These are phyloP conservation scores for Asterophora lycoperdoides DNA, from an alignment of 768 basidiomycete species.

Conservation along the genomic window DNA sequence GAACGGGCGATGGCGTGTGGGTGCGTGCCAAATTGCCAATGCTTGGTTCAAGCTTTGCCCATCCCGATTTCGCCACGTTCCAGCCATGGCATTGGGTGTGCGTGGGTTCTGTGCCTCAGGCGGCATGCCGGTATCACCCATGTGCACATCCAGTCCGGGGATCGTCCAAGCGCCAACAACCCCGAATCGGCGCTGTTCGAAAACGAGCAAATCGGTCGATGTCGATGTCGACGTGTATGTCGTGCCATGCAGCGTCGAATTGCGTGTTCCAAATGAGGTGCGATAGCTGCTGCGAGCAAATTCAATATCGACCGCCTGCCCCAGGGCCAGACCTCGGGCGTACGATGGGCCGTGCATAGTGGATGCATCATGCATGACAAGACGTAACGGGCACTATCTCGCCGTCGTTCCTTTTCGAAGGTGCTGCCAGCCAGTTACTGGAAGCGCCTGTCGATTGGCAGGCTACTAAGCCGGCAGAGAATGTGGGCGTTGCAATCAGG, in stretches of 20 bases:
- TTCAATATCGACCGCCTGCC: not conserved
- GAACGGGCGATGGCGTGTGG: not conserved
- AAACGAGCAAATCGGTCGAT: constrained; percentile 1
- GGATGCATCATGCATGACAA: constrained; percentile 2
- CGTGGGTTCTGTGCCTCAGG: not conserved
- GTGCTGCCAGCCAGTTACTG: not conserved
- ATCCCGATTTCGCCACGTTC: not conserved
- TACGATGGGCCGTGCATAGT: constrained; percentile 1
- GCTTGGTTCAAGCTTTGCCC: not conserved
- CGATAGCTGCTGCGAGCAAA: not conserved
- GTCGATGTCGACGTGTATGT: no score
- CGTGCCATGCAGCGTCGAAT: constrained; percentile 4
- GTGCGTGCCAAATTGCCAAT: not conserved
- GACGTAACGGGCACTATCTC: constrained; percentile 11
- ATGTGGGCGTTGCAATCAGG: no score
- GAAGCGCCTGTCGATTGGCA: not conserved
- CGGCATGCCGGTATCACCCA: not conserved
- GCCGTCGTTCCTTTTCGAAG: constrained; percentile 12
- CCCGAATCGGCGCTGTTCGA: not conserved
- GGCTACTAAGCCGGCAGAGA: no score
- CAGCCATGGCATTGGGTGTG: no score
- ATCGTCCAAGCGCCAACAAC: not conserved
- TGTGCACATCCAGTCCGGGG: not conserved
- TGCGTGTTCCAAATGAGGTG: not conserved
- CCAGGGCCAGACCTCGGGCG: constrained; percentile 6